A percentile compares a stretch with the other conserved stretches of the same genome.
phyloP scores from a whole-genome alignment of 768 basidiomycete species.

The Arthromyces matolae region DNA sequence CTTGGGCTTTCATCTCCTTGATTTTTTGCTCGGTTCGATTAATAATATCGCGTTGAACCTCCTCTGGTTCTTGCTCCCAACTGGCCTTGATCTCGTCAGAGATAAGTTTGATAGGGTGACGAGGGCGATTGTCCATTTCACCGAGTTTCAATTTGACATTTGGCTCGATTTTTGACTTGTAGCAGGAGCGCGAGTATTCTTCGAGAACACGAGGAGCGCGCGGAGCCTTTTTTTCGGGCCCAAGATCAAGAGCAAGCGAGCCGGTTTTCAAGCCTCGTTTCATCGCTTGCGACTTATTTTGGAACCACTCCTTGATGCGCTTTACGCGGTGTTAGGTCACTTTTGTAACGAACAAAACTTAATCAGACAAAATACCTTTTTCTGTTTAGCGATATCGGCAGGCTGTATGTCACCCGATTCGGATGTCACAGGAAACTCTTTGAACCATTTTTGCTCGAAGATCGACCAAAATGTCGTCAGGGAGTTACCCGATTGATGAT shows the following conservation, averaged over 20 bases:
- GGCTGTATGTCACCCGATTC: neutral
- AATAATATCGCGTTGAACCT: neutral
- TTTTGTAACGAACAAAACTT: no score
- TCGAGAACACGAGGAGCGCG: neutral
- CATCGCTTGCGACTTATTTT: neutral
- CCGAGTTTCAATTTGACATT: neutral
- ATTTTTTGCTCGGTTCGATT: no score
- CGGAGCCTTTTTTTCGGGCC: neutral
- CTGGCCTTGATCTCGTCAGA: neutral
- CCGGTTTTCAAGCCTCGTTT: neutral
- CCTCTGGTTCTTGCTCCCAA: neutral
- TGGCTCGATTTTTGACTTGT: neutral
- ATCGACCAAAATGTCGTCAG: neutral
- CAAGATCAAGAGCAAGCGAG: neutral
- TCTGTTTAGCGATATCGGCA: neutral
- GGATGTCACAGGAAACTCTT: neutral
- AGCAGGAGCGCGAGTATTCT: neutral
- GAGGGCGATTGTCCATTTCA: neutral
- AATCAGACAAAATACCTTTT: neutral
- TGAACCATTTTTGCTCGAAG: neutral
- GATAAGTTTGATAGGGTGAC: neutral
- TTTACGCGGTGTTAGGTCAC: neutral
- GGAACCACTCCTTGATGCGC: neutral
- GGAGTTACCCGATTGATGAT: neutral
- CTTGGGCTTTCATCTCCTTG: neutral